Percentiles rank a stretch among this genome's conserved stretches.
These are phyloP conservation scores for Neotropicomus parvogracilis DNA, from an alignment of 1,284 basidiomycete species.

Conservation along the genomic window DNA sequence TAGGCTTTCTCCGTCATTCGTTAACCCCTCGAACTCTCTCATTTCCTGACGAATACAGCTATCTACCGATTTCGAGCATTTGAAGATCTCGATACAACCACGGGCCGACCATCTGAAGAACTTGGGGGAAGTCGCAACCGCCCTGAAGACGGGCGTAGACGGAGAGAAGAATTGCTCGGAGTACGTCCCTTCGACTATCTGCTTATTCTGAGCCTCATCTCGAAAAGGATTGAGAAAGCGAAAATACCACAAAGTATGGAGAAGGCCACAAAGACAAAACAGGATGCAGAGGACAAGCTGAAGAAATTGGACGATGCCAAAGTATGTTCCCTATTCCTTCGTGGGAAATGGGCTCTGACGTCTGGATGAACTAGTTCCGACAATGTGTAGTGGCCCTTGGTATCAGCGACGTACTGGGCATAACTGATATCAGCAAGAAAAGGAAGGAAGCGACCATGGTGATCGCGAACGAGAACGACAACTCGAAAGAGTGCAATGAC, in stretches of 20 bases:
- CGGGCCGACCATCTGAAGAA: neutral
- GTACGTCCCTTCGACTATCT: neutral
- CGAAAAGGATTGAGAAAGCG: neutral
- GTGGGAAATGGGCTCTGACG: too few species aligned
- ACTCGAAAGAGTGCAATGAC: too few species aligned
- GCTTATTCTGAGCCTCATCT: neutral
- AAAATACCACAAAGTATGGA: neutral
- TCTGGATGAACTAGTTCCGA: too few species aligned
- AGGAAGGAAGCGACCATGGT: too few species aligned
- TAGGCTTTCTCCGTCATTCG: neutral
- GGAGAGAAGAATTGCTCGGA: neutral
- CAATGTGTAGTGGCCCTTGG: too few species aligned
- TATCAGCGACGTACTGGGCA: too few species aligned
- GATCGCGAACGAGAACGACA: too few species aligned
- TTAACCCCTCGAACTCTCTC: neutral
- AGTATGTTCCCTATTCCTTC: too few species aligned
- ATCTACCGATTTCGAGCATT: neutral
- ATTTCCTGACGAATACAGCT: neutral
- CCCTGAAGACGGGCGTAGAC: neutral
- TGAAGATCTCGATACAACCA: neutral
- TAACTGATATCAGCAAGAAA: too few species aligned
- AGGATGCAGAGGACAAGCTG: too few species aligned
- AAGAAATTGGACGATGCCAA: too few species aligned
- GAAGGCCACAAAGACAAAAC: neutral
- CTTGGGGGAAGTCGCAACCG: neutral